Conservation (phyloP, 257 asterid species). For the Anisodus acutangulus region DNA sequence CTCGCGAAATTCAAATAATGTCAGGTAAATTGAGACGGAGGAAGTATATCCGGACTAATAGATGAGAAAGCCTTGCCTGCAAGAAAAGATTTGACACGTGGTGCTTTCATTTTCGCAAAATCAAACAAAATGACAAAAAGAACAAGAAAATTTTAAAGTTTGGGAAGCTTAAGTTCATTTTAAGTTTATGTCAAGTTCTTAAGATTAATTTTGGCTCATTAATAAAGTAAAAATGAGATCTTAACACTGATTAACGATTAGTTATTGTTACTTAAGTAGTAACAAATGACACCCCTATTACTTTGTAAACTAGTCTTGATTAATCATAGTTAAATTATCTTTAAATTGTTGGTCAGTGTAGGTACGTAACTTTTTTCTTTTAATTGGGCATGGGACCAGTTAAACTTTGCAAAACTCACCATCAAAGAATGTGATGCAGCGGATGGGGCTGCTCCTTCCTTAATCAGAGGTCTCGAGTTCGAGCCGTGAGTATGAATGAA, state of each 20-base stretch:
- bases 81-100: slow-evolving; percentile 51
- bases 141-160: neutral
- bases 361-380: neutral
- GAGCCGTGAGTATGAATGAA: no score
- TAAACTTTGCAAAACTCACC: neutral
- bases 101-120: slow-evolving; percentile 29
- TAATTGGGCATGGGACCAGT: neutral
- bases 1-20: no score
- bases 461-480: no score
- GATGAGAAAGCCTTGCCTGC: slow-evolving; percentile 60
- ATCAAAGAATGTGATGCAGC: no score
- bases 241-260: no score
- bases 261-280: no score
- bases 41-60: neutral
- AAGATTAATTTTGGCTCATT: neutral
- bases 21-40: no score
- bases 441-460: no score
- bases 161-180: neutral
- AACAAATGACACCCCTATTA: no score
- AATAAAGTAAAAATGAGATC: no score
- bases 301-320: no score
- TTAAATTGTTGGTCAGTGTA: neutral
- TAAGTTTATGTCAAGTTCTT: neutral
- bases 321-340: neutral
- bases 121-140: slow-evolving; percentile 17